Evolutionary conservation across 148 eudicot genomes (phyloP).

Genomic region (Arctostaphylos glauca): DNA sequence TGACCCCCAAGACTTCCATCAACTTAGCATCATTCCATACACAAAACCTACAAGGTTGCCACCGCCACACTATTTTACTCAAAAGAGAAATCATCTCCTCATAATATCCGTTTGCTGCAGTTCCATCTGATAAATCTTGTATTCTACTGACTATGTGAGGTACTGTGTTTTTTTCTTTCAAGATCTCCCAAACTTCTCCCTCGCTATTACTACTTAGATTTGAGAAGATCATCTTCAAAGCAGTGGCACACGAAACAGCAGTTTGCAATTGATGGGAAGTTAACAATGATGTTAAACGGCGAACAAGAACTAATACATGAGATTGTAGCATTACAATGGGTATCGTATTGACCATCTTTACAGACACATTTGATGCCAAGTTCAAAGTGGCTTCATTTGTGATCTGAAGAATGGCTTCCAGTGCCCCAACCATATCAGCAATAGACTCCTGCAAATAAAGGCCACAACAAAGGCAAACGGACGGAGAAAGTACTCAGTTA

Average conservation of each 20-base stretch:
- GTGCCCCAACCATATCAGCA: conserved; percentile 64
- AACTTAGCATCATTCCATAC: conserved; percentile 62
- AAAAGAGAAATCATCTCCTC: conserved; percentile 58
- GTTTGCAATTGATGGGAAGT: conserved; percentile 51
- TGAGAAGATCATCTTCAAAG: conserved; percentile 56
- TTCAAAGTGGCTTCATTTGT: conserved; percentile 46
- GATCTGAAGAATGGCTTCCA: conserved; percentile 52
- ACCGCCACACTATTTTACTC: conserved; percentile 71
- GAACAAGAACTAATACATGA: conserved; percentile 48
- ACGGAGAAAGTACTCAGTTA: neutral
- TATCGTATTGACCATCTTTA: conserved; percentile 56
- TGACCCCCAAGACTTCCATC: conserved; percentile 41
- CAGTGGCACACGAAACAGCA: conserved; percentile 56
- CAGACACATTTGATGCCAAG: conserved; percentile 51
- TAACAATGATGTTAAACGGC: conserved; percentile 54
- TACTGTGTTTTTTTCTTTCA: conserved; percentile 50
- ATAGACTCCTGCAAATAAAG: conserved; percentile 56
- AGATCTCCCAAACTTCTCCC: conserved; percentile 50
- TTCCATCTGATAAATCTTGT: conserved; percentile 29
- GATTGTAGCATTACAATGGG: conserved; percentile 54
- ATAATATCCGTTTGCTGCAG: conserved; percentile 45
- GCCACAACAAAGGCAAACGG: neutral
- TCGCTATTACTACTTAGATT: conserved; percentile 52
- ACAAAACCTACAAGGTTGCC: conserved; percentile 70
- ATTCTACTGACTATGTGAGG: conserved; percentile 46